Percentiles rank a stretch among this genome's conserved stretches.
phyloP scores from a whole-genome alignment of 495 filamentous ascomycete species.

The Cetradonia linearis region DNA sequence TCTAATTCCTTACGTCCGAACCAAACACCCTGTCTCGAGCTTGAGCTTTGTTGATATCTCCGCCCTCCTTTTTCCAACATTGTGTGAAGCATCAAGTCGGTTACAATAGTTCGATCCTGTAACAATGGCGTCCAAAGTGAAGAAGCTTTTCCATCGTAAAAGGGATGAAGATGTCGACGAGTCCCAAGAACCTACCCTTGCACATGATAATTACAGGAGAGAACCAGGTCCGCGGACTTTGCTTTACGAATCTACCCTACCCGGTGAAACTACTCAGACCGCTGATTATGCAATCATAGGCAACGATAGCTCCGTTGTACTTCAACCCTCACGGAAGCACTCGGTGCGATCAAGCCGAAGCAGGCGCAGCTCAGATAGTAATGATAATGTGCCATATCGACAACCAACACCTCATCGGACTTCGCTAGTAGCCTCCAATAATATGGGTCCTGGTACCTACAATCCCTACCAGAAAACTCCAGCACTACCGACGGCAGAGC shows the following conservation, averaged over 20 bases:
- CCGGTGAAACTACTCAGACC: constrained; percentile 22
- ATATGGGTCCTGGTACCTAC: background rate
- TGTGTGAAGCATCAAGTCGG: background rate
- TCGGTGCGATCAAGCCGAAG: constrained; percentile 10
- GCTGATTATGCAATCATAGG: constrained; percentile 28
- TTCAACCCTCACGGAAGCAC: constrained; percentile 14
- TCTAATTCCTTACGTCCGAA: background rate
- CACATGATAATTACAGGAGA: background rate
- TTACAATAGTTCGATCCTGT: background rate
- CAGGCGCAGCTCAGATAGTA: constrained; percentile 9
- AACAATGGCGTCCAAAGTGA: constrained; percentile 21
- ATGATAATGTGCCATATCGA: constrained; percentile 12
- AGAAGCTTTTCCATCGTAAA: constrained; percentile 23
- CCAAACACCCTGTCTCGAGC: background rate
- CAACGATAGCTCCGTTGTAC: constrained; percentile 22
- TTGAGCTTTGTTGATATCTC: background rate
- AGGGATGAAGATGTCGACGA: constrained; percentile 14
- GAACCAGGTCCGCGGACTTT: constrained; percentile 19
- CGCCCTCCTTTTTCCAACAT: background rate
- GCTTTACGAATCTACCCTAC: constrained; percentile 26
- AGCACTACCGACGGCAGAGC: constrained; percentile 6
- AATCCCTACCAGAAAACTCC: constrained; percentile 3
- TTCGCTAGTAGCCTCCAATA: background rate
- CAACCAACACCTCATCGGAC: constrained; percentile 6
- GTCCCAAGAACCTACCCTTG: background rate